A percentile compares a stretch with the other conserved stretches of the same genome.
Evolutionary conservation across 805 yeast genomes (phyloP).

Genomic region (Wickerhamomyces queroliae): DNA sequence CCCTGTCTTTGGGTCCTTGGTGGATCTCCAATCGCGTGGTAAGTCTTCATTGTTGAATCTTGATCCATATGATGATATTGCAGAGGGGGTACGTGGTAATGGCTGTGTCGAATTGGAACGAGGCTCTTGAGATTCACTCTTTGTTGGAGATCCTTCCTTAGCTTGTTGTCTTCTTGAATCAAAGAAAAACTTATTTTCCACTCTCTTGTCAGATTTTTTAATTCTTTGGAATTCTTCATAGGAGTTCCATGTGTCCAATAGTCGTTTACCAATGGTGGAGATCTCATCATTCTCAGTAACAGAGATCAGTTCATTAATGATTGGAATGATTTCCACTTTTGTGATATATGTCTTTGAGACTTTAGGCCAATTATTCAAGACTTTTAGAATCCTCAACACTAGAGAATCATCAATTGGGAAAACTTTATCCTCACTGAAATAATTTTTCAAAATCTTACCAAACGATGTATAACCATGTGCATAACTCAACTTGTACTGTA

Average conservation of each 20-base stretch:
- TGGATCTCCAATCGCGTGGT: constrained; percentile 56
- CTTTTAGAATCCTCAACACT: constrained; percentile 43
- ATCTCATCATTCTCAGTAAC: constrained; percentile 24
- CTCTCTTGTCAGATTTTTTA: constrained; percentile 42
- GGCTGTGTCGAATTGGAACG: neutral
- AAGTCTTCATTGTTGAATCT: neutral
- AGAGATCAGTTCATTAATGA: constrained; percentile 39
- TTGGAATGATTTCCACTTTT: constrained; percentile 64
- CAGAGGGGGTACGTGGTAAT: neutral
- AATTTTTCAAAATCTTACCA: constrained; percentile 46
- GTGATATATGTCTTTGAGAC: constrained; percentile 75
- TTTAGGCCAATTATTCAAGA: constrained; percentile 60
- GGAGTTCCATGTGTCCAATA: constrained; percentile 64
- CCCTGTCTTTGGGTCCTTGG: constrained; percentile 37
- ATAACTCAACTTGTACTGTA: constrained; percentile 57
- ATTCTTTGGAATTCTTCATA: constrained; percentile 83
- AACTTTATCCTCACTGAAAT: constrained; percentile 11
- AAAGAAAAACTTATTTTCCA: constrained; percentile 1
- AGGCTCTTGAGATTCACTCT: neutral
- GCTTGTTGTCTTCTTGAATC: constrained; percentile 16
- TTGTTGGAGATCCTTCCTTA: constrained; percentile 1
- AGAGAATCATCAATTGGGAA: constrained; percentile 31
- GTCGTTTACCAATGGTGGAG: constrained; percentile 30
- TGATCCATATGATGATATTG: neutral
- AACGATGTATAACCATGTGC: constrained; percentile 86